Conservation (phyloP, 2,329 filamentous ascomycete genomes). For the Stemphylium vesicarium region DNA sequence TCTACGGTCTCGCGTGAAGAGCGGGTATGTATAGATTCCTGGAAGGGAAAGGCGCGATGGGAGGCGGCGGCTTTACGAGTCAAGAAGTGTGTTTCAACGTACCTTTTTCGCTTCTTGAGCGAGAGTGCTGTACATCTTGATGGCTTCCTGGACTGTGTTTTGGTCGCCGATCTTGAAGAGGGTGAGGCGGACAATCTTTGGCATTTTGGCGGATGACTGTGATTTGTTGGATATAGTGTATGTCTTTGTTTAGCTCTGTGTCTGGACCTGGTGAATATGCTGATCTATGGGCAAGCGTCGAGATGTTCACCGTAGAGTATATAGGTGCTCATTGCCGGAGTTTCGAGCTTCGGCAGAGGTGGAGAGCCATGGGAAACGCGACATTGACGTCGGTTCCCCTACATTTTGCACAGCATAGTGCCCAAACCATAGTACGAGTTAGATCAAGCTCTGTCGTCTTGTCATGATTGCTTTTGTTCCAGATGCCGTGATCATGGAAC, state of each 20-base stretch:
- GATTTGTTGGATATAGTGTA: neutral
- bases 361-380: conserved; percentile 32
- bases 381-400: conserved; percentile 27
- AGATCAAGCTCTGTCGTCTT: neutral
- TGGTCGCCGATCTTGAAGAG: conserved; percentile 47
- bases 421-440: neutral
- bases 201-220: conserved; percentile 30
- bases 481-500: conserved; percentile 1
- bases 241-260: neutral
- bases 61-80: conserved; percentile 2
- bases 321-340: conserved; percentile 6
- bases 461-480: conserved; percentile 5
- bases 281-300: neutral
- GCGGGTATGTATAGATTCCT: conserved; percentile 22
- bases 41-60: neutral
- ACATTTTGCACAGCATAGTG: conserved; percentile 12
- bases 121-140: conserved; percentile 44
- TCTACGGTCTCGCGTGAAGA: neutral
- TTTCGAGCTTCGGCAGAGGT: conserved; percentile 21
- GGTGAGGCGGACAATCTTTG: conserved; percentile 45
- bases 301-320: neutral
- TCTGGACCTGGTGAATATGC: neutral
- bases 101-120: conserved; percentile 45
- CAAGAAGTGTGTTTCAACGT: conserved; percentile 17
- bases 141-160: conserved; percentile 35